A percentile compares a stretch with the other conserved stretches of the same genome.
These are phyloP conservation scores for Xylaria sp. DNA, from an alignment of 2,329 filamentous ascomycete genomes.

Conservation along the genomic window DNA sequence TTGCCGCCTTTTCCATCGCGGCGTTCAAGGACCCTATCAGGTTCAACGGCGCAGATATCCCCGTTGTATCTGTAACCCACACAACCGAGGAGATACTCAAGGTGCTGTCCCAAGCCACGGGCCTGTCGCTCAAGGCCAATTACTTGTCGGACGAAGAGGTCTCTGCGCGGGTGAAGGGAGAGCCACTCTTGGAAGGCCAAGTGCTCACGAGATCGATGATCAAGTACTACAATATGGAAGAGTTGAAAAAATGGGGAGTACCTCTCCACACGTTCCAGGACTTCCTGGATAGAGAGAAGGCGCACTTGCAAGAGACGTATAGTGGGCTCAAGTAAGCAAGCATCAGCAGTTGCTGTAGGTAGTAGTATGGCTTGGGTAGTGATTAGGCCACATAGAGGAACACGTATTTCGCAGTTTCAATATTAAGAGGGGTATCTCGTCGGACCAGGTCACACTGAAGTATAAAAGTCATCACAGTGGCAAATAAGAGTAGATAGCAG, in stretches of 20 bases:
- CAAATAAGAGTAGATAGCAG: not conserved
- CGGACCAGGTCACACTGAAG: not conserved
- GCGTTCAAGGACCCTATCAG: conserved; percentile 50
- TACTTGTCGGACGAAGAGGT: conserved; percentile 57
- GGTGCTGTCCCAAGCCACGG: conserved; percentile 50
- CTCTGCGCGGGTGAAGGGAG: conserved; percentile 47
- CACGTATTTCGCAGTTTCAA: not conserved
- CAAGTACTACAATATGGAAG: conserved; percentile 51
- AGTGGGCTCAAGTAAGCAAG: not conserved
- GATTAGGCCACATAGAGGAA: not conserved
- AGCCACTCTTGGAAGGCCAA: conserved; percentile 55
- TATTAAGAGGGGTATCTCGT: conserved; percentile 5
- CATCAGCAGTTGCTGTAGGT: too few species aligned
- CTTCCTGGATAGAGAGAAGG: conserved; percentile 56
- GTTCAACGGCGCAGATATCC: conserved; percentile 55
- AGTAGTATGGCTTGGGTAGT: not conserved
- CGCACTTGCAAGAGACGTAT: conserved; percentile 37
- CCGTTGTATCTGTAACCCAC: conserved; percentile 53
- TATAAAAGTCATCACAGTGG: not conserved
- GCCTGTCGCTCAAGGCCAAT: conserved; percentile 51
- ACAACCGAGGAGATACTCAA: conserved; percentile 51
- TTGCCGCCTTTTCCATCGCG: conserved; percentile 36
- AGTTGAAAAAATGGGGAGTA: conserved; percentile 51
- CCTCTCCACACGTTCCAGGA: conserved; percentile 55
- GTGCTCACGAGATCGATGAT: conserved; percentile 50